phyloP scores from a whole-genome alignment of 2,329 filamentous ascomycete genomes.

The Reticulascus tulasneorum region DNA sequence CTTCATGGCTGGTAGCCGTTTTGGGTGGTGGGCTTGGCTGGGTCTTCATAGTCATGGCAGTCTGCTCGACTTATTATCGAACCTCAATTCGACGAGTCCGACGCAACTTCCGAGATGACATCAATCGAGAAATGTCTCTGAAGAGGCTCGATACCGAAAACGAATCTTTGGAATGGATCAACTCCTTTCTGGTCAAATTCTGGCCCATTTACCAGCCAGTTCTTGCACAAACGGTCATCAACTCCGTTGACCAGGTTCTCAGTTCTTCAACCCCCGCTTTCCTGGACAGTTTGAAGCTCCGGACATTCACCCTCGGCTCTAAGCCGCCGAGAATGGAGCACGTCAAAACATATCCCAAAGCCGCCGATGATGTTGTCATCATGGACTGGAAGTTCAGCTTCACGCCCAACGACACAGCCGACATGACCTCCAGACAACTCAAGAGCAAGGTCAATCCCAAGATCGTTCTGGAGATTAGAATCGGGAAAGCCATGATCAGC shows the following conservation, averaged over 20 bases:
- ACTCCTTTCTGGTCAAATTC: constrained; percentile 97
- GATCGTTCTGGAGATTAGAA: constrained; percentile 86
- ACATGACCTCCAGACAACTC: constrained; percentile 85
- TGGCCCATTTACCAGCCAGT: constrained; percentile 99
- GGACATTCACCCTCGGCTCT: constrained; percentile 87
- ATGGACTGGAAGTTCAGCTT: constrained; percentile 99
- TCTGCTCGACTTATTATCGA: constrained; percentile 92
- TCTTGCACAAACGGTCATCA: constrained; percentile 85
- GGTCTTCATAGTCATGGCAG: constrained; percentile 89
- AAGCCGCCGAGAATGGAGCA: constrained; percentile 96
- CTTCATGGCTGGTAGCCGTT: constrained; percentile 84
- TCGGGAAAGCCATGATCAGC: constrained; percentile 95
- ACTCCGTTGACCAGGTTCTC: constrained; percentile 91
- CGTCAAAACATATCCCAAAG: constrained; percentile 96
- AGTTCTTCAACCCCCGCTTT: constrained; percentile 90
- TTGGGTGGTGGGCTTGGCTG: constrained; percentile 89
- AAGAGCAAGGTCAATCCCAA: constrained; percentile 98
- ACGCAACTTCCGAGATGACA: constrained; percentile 92
- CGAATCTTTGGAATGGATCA: constrained; percentile 97
- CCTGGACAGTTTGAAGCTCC: constrained; percentile 88
- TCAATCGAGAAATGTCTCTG: constrained; percentile 84
- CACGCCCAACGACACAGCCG: constrained; percentile 87
- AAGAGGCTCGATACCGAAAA: constrained; percentile 83
- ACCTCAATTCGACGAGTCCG: constrained; percentile 91
- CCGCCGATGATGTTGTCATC: constrained; percentile 88